Evolutionary conservation across 2,329 filamentous ascomycete genomes (phyloP), one percentile per base, ranked within the genome.

Genomic region (Venturia pyrina): DNA sequence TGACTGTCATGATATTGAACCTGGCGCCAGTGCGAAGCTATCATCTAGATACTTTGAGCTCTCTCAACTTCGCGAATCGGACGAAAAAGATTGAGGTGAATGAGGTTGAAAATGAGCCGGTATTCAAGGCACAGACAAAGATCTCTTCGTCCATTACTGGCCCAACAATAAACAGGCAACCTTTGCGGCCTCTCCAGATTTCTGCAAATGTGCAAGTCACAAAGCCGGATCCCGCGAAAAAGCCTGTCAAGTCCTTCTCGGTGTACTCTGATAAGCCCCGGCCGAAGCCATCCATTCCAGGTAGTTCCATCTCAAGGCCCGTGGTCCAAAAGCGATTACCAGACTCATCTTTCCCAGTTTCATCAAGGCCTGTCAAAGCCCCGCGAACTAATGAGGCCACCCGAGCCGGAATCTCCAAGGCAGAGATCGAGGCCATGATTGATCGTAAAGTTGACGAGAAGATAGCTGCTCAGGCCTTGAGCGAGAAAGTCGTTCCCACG

Each of bases 1-100:
- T 96, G 70, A 97, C 93, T 0, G 85, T 98, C 73, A 98, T 98
- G 95, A 95, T 98, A 67, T 82, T 98, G 46, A 98, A 98, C 73
- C 84, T 98, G 2, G 91, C 93, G 0, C 93, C 95, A 0, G 83
- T 96, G n/a, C 87, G 90, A 68, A 92, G 90, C 70, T 98, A 96
- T 74, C 93, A 98, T 73, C 83, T 96, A 48, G 93, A 98, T 74
- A 97, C 93, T 0, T 82, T 97, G 6, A 96, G 91, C 77, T 96
- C 93, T 68, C 80, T 98, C 64, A 97, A 96, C 73, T 95, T 98
- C 72, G 95, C 93, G 72, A 97, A 95, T 63, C 85, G 93, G 13
- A 96, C 93, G 32, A 97, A 97, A 81, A 91, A 96, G 72, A 97
- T 98, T 70, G 93, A 98, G 75, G 89, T 96, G 13, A 88, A 91